These are phyloP conservation scores for Russula olivacea DNA, from an alignment of 768 basidiomycete genomes.

Conservation along the genomic window DNA sequence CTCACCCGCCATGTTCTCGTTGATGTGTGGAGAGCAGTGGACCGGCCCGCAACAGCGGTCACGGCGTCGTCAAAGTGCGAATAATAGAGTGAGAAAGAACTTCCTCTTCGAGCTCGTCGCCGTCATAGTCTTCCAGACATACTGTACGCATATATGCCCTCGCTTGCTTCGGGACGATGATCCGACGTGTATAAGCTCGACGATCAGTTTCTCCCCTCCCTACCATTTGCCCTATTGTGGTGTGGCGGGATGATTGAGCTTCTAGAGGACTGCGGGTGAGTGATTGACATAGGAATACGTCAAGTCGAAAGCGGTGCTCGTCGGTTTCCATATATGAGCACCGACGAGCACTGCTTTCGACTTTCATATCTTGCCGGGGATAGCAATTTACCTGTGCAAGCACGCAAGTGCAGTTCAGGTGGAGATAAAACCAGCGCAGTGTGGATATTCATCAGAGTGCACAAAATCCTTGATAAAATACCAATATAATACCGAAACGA, in stretches of 20 bases:
- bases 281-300: no score
- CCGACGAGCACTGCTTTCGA: no score
- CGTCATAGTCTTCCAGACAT: no score
- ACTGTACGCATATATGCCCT: neutral
- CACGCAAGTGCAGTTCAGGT: neutral
- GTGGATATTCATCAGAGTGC: neutral
- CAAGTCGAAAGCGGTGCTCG: neutral
- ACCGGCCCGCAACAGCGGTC: neutral
- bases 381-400: neutral
- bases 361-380: neutral
- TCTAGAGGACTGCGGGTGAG: neutral
- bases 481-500: neutral
- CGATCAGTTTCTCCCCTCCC: no score
- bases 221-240: no score
- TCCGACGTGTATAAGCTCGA: neutral
- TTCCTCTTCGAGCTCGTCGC: no score
- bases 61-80: no score
- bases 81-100: no score
- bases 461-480: neutral
- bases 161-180: neutral
- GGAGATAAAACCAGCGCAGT: neutral
- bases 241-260: no score
- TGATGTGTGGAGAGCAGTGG: neutral
- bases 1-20: conserved; percentile 2
- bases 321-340: no score